Conservation (phyloP, 768 basidiomycete species). For the Trametes villosa region DNA sequence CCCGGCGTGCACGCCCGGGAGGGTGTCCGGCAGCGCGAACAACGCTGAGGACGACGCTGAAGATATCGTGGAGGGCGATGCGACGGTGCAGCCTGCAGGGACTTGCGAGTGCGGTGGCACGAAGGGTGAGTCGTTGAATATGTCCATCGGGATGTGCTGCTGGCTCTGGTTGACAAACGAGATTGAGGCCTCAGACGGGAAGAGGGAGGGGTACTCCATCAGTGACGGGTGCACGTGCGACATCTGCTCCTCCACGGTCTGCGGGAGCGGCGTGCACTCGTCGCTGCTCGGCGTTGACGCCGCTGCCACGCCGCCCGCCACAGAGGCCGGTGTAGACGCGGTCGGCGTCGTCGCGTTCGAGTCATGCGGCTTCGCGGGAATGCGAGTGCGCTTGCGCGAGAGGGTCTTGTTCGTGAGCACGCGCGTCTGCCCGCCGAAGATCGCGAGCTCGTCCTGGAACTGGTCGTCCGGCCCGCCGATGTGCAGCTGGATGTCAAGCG, state of each 20-base stretch:
- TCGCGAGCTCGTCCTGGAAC: slow-evolving; percentile 63
- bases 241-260: slow-evolving; percentile 34
- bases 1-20: too few relatives aligned
- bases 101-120: neutral
- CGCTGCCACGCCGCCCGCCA: too few relatives aligned
- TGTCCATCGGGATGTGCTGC: slow-evolving; percentile 7
- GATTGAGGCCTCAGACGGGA: slow-evolving; percentile 44
- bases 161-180: slow-evolving; percentile 27
- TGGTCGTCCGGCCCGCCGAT: slow-evolving; percentile 45
- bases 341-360: neutral
- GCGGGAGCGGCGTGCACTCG: slow-evolving; percentile 28
- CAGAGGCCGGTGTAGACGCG: too few relatives aligned
- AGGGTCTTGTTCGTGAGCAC: slow-evolving; percentile 64
- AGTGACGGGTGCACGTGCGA: slow-evolving; percentile 65
- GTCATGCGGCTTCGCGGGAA: slow-evolving; percentile 16
- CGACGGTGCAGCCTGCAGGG: neutral
- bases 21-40: too few relatives aligned
- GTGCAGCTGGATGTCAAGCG: slow-evolving; percentile 33
- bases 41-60: too few relatives aligned
- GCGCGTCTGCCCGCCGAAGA: slow-evolving; percentile 72
- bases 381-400: slow-evolving; percentile 33
- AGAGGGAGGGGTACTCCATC: slow-evolving; percentile 58
- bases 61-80: neutral
- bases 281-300: too few relatives aligned
- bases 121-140: neutral